Conservation (phyloP, 495 filamentous ascomycete species). For the Penicillium canariense region DNA sequence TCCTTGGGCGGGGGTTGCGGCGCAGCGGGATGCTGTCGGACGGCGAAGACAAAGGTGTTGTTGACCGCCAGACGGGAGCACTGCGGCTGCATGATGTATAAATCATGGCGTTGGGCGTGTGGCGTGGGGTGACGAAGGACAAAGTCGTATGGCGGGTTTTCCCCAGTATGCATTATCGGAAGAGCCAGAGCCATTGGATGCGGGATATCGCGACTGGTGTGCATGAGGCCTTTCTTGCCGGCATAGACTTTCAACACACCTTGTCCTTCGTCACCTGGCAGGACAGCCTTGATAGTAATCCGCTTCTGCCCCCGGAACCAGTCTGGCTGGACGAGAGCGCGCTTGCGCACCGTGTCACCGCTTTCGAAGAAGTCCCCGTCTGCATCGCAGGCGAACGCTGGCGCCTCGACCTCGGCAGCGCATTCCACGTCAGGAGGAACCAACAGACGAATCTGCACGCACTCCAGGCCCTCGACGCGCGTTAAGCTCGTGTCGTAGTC, state of each 20-base stretch:
- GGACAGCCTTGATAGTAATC: conserved; percentile 86
- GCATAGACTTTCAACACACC: conserved; percentile 92
- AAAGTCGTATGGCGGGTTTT: conserved; percentile 92
- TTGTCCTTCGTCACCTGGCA: conserved; percentile 86
- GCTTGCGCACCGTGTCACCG: conserved; percentile 80
- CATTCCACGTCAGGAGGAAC: conserved; percentile 90
- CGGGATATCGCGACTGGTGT: conserved; percentile 89
- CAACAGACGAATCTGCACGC: conserved; percentile 81
- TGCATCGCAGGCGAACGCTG: conserved; percentile 71
- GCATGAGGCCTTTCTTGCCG: conserved; percentile 91
- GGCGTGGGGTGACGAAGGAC: conserved; percentile 91
- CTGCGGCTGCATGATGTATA: conserved; percentile 95
- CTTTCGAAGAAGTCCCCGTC: conserved; percentile 94
- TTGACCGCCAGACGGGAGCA: conserved; percentile 82
- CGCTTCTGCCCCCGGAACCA: conserved; percentile 86
- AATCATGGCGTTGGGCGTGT: conserved; percentile 91
- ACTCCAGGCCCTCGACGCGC: conserved; percentile 85
- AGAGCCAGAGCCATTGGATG: conserved; percentile 89
- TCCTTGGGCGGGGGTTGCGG: conserved; percentile 44
- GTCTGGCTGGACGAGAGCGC: conserved; percentile 84
- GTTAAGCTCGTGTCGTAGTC: conserved; percentile 89
- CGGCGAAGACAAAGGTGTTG: conserved; percentile 96
- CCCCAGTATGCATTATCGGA: conserved; percentile 83
- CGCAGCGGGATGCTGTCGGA: conserved; percentile 86
- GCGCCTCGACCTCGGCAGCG: conserved; percentile 87